Percentiles rank a stretch among this genome's conserved stretches.
Evolutionary conservation across 2,329 filamentous ascomycete genomes (phyloP).

Genomic region (Magnaporthales sp.): DNA sequence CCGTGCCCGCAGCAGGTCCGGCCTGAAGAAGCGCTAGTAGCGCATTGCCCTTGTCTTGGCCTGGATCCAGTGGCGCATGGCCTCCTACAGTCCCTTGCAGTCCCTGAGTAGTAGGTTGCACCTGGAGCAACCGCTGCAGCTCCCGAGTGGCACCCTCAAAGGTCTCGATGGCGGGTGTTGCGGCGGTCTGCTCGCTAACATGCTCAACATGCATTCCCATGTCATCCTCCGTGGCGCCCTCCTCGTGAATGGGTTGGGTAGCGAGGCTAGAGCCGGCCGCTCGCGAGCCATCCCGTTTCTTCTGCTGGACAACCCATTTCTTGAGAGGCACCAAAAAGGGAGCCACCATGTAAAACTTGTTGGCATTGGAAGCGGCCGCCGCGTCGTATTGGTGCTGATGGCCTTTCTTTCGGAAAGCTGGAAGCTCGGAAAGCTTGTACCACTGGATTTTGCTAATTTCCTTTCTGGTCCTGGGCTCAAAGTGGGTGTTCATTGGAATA

Average conservation of each 20-base stretch:
- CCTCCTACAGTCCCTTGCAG: constrained; percentile 24
- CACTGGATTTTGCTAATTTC: constrained; percentile 97
- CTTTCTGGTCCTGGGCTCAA: constrained; percentile 86
- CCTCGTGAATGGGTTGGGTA: constrained; percentile 39
- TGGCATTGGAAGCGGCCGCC: constrained; percentile 53
- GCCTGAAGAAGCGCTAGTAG: constrained; percentile 44
- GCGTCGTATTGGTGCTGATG: constrained; percentile 46
- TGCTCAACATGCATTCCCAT: constrained; percentile 44
- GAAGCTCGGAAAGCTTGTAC: constrained; percentile 85
- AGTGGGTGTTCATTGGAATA: constrained; percentile 77
- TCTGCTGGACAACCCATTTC: constrained; percentile 84
- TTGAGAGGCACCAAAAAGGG: constrained; percentile 80
- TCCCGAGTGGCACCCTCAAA: constrained; percentile 42
- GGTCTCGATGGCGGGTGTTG: constrained; percentile 33
- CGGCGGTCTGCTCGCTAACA: constrained; percentile 51
- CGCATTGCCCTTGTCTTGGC: constrained; percentile 38
- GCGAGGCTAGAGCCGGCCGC: constrained; percentile 29
- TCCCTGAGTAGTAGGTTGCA: constrained; percentile 43
- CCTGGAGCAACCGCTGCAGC: constrained; percentile 45
- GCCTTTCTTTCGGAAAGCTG: constrained; percentile 67
- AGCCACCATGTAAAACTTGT: constrained; percentile 97
- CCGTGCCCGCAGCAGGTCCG: neutral
- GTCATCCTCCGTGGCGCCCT: constrained; percentile 56
- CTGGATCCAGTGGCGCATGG: neutral
- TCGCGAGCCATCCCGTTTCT: constrained; percentile 56